Evolutionary conservation across 257 asterid genomes (phyloP).

Genomic region (Penstemon davidsonii): DNA sequence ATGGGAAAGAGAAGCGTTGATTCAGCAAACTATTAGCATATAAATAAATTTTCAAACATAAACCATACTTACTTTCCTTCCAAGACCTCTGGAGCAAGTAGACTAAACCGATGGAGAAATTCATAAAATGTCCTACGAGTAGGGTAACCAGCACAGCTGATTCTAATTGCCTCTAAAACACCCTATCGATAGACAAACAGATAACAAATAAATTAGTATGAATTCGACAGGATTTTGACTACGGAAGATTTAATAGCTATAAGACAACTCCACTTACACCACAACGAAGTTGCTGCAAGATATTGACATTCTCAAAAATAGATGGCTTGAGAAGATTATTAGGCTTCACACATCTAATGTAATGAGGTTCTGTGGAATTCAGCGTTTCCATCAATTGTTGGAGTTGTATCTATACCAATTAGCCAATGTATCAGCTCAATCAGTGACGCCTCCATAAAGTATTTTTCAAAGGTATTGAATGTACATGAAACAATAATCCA

Average conservation of each 20-base stretch:
- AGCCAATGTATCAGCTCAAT: slow-evolving; percentile 2
- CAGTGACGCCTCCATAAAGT: not conserved
- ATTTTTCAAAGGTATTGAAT: not conserved
- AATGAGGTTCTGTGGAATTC: slow-evolving; percentile 96
- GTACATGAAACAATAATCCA: slow-evolving; percentile 8
- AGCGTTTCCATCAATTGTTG: slow-evolving; percentile 94
- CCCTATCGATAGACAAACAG: slow-evolving; percentile 50
- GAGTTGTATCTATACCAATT: slow-evolving; percentile 77
- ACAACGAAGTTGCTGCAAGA: slow-evolving; percentile 98
- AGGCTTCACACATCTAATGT: slow-evolving; percentile 71
- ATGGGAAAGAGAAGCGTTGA: slow-evolving; percentile 20
- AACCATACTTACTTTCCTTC: slow-evolving; percentile 73
- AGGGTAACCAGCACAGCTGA: slow-evolving; percentile 99
- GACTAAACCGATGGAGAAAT: slow-evolving; percentile 80
- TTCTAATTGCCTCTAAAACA: slow-evolving; percentile 93
- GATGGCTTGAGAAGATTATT: slow-evolving; percentile 68
- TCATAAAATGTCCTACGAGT: slow-evolving; percentile 91
- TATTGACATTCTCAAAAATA: slow-evolving; percentile 78
- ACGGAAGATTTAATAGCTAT: slow-evolving; percentile 17
- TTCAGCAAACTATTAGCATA: slow-evolving; percentile 26
- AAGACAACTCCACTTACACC: slow-evolving; percentile 68
- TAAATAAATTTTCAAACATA: slow-evolving; percentile 6
- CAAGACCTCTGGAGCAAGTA: slow-evolving; percentile 85
- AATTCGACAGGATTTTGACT: not conserved
- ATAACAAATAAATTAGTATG: not conserved